Percentiles rank a stretch among this genome's conserved stretches.
phyloP scores from a whole-genome alignment of 2,329 filamentous ascomycete genomes.

The Colletotrichum godetiae region DNA sequence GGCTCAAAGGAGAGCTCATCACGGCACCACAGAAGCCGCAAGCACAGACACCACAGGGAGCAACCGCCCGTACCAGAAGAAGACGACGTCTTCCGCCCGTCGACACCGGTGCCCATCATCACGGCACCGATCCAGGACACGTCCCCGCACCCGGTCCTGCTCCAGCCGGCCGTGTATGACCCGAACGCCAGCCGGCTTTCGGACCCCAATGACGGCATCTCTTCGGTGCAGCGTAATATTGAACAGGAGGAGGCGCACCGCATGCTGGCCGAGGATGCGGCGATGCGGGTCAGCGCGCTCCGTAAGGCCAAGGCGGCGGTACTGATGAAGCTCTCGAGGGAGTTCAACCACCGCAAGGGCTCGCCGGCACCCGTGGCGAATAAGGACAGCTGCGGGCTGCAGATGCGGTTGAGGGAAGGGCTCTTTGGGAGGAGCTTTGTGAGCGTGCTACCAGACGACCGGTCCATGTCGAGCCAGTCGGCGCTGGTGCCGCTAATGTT shows the following conservation, averaged over 20 bases:
- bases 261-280: conserved; percentile 67
- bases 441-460: conserved; percentile 53
- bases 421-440: conserved; percentile 52
- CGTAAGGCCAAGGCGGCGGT: conserved; percentile 71
- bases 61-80: conserved; percentile 33
- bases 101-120: conserved; percentile 52
- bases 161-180: conserved; percentile 69
- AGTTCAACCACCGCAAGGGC: conserved; percentile 50
- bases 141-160: conserved; percentile 61
- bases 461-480: conserved; percentile 63
- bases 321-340: conserved; percentile 66
- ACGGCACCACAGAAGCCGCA: conserved; percentile 8
- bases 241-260: conserved; percentile 67
- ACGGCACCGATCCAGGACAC: conserved; percentile 61
- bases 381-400: conserved; percentile 44
- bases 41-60: conserved; percentile 38
- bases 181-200: conserved; percentile 44
- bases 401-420: conserved; percentile 53
- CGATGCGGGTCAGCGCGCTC: conserved; percentile 64
- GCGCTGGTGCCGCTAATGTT: conserved; percentile 71
- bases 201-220: conserved; percentile 58
- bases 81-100: conserved; percentile 39
- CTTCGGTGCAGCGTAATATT: conserved; percentile 68
- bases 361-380: conserved; percentile 32
- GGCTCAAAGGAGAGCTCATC: conserved; percentile 24